Conservation (phyloP, 805 yeast genomes). For the Wickerhamomyces chambardii region DNA sequence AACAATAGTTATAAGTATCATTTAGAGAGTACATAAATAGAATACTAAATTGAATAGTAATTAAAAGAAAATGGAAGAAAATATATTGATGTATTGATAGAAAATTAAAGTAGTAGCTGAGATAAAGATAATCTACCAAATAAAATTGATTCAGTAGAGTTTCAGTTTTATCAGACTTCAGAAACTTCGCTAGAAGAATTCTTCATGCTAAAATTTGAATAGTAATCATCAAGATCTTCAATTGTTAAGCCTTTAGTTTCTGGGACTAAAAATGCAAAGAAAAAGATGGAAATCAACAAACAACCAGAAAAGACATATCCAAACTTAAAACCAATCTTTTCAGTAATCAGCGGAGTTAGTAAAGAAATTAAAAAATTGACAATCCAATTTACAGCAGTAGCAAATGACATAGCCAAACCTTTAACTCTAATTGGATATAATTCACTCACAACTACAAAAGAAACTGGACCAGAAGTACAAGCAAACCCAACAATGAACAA, state of each 20-base stretch:
- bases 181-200: not conserved
- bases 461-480: slow-evolving; percentile 69
- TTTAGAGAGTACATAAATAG: no score
- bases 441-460: slow-evolving; percentile 59
- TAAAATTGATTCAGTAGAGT: no score
- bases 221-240: slow-evolving; percentile 51
- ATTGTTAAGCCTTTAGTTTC: slow-evolving; percentile 61
- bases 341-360: slow-evolving; percentile 61
- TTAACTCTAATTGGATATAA: slow-evolving; percentile 60
- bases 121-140: no score
- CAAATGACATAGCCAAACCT: slow-evolving; percentile 50
- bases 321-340: slow-evolving; percentile 50
- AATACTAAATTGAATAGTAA: no score
- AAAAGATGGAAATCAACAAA: slow-evolving; percentile 36
- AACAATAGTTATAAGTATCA: no score
- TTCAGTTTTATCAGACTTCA: not conserved
- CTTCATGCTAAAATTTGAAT: slow-evolving; percentile 3
- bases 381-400: slow-evolving; percentile 59
- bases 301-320: slow-evolving; percentile 55
- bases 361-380: slow-evolving; percentile 54
- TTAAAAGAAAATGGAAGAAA: no score
- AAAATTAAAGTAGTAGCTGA: no score
- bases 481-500: slow-evolving; percentile 61
- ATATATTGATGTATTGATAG: no score
- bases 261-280: slow-evolving; percentile 43